These are phyloP conservation scores for Lunularia cruciata DNA, from an alignment of 225 moss, liverwort and hornwort species.

Conservation along the genomic window DNA sequence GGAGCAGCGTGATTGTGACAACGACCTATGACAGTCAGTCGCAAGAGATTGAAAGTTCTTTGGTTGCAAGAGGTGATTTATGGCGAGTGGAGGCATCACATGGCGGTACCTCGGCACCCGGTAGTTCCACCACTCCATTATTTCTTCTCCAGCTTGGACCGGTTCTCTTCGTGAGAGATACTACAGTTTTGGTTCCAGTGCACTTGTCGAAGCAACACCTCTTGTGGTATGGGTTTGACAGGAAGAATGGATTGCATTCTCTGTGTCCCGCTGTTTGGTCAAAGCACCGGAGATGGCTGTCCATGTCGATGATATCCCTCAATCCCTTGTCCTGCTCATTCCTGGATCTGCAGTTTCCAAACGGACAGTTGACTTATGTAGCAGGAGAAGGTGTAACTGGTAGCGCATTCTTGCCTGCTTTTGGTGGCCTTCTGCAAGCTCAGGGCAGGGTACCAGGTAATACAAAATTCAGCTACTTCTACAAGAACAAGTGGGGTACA, in stretches of 20 bases:
- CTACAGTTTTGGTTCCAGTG: constrained; percentile 62
- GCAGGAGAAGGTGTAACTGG: constrained; percentile 68
- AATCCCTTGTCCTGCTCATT: constrained; percentile 73
- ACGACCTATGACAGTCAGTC: constrained; percentile 68
- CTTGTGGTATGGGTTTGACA: constrained; percentile 81
- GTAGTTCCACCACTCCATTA: constrained; percentile 38
- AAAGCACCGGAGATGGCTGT: constrained; percentile 73
- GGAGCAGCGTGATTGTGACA: constrained; percentile 65
- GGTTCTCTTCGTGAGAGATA: constrained; percentile 69
- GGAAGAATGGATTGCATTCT: constrained; percentile 70
- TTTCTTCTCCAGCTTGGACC: constrained; percentile 73
- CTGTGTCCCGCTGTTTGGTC: constrained; percentile 81
- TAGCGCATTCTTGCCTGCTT: constrained; percentile 55
- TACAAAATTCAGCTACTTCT: constrained; percentile 60
- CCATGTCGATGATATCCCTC: constrained; percentile 74
- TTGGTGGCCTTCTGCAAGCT: constrained; percentile 65
- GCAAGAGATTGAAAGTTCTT: constrained; percentile 66
- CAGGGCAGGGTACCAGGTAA: constrained; percentile 63
- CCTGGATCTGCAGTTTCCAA: constrained; percentile 72
- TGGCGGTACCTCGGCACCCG: constrained; percentile 43
- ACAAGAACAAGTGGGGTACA: constrained; percentile 63
- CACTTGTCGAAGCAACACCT: constrained; percentile 69
- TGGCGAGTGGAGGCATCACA: constrained; percentile 76
- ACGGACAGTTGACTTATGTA: constrained; percentile 72
- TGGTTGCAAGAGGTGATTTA: constrained; percentile 71